These are phyloP conservation scores for Eucommia ulmoides DNA, from an alignment of 257 asterid genomes.

Conservation along the genomic window DNA sequence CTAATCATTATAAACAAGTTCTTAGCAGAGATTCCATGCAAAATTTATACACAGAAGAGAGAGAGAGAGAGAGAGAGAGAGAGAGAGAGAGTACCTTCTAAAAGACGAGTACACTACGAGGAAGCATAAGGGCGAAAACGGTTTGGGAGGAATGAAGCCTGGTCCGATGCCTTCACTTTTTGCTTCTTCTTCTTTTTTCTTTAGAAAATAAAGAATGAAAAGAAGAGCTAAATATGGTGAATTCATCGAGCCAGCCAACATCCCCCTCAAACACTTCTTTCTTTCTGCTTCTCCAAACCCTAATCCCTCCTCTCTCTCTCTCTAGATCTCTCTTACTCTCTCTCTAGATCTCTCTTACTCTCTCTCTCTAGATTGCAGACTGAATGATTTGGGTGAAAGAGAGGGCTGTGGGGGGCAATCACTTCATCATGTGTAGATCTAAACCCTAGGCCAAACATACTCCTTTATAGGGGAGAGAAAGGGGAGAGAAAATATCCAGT, in stretches of 20 bases:
- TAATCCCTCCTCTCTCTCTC: background rate
- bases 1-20: too few relatives aligned
- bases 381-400: background rate
- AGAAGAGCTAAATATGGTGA: slow-evolving; percentile 16
- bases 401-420: background rate
- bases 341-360: too few relatives aligned
- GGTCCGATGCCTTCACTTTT: slow-evolving; percentile 44
- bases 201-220: too few relatives aligned
- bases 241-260: slow-evolving; percentile 75
- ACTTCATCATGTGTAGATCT: slow-evolving; percentile 5
- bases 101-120: too few relatives aligned
- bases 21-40: too few relatives aligned
- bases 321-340: too few relatives aligned
- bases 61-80: too few relatives aligned
- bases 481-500: too few relatives aligned
- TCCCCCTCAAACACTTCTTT: slow-evolving; percentile 60
- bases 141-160: slow-evolving; percentile 33
- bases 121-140: too few relatives aligned
- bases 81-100: too few relatives aligned
- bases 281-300: background rate
- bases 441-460: slow-evolving; percentile 12
- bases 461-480: slow-evolving; percentile 28
- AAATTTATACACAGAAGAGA: too few relatives aligned
- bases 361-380: background rate
- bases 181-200: background rate